These are phyloP conservation scores for Trichophyton verrucosum DNA, from an alignment of 2,329 filamentous ascomycete genomes.

Conservation along the genomic window DNA sequence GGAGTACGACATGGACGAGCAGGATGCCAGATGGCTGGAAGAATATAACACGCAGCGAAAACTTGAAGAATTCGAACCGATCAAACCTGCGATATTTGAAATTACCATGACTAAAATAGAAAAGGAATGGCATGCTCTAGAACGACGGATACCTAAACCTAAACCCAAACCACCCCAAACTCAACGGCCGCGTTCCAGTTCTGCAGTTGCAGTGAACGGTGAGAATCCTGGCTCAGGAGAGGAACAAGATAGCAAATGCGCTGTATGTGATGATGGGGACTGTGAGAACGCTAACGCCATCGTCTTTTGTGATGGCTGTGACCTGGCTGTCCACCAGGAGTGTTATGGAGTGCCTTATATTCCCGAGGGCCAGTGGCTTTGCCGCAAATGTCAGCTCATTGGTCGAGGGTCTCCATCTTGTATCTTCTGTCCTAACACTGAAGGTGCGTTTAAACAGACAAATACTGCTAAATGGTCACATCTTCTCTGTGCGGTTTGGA, in stretches of 20 bases:
- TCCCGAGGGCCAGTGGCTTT: conserved; percentile 95
- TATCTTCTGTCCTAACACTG: conserved; percentile 96
- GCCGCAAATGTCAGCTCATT: conserved; percentile 90
- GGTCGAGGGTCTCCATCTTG: conserved; percentile 86
- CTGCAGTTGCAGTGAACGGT: conserved; percentile 87
- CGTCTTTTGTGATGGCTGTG: conserved; percentile 96
- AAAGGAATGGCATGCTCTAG: conserved; percentile 93
- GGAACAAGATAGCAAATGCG: conserved; percentile 94
- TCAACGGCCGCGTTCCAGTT: conserved; percentile 82
- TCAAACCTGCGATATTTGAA: conserved; percentile 90
- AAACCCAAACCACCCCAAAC: conserved; percentile 94
- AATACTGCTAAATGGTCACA: conserved; percentile 95
- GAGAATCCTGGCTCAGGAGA: conserved; percentile 70
- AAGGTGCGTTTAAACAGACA: conserved; percentile 96
- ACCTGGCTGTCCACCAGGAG: conserved; percentile 94
- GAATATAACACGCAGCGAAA: conserved; percentile 67
- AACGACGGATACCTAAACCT: conserved; percentile 92
- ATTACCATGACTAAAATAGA: conserved; percentile 98
- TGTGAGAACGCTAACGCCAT: conserved; percentile 99
- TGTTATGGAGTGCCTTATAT: conserved; percentile 99
- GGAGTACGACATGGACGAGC: conserved; percentile 99
- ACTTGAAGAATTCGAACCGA: conserved; percentile 60
- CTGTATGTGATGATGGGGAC: conserved; percentile 97
- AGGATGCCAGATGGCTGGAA: conserved; percentile 93
- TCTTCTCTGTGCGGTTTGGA: conserved; percentile 94